phyloP scores from a whole-genome alignment of 2,329 filamentous ascomycete genomes.

The Nemania sp. region DNA sequence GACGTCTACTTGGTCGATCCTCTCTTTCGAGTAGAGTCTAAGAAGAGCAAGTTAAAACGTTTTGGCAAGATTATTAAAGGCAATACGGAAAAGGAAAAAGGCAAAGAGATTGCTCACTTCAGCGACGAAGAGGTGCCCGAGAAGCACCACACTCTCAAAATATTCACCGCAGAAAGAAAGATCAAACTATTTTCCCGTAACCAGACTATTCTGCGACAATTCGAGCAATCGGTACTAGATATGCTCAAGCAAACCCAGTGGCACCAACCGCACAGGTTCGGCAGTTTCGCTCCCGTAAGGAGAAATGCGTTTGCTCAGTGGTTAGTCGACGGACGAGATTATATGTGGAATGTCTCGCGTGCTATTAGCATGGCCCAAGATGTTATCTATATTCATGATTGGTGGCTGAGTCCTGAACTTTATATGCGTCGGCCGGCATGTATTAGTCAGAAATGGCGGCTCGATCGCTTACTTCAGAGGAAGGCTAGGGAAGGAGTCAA shows the following conservation, averaged over 20 bases:
- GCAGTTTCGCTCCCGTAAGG: slow-evolving; percentile 92
- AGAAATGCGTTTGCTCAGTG: slow-evolving; percentile 91
- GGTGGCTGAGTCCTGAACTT: slow-evolving; percentile 97
- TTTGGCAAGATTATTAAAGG: slow-evolving; percentile 70
- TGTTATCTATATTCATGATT: slow-evolving; percentile 99
- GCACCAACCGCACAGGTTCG: slow-evolving; percentile 86
- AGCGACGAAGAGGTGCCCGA: slow-evolving; percentile 52
- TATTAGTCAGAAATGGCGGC: slow-evolving; percentile 97
- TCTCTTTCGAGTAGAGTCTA: slow-evolving; percentile 84
- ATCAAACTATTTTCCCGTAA: slow-evolving; percentile 92
- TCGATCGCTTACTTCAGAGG: slow-evolving; percentile 90
- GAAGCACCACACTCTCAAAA: slow-evolving; percentile 82
- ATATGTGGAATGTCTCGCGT: slow-evolving; percentile 99
- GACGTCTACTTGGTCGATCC: slow-evolving; percentile 98
- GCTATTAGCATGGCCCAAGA: slow-evolving; percentile 97
- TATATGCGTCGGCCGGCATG: slow-evolving; percentile 94
- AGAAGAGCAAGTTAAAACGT: slow-evolving; percentile 68
- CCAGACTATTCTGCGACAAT: slow-evolving; percentile 88
- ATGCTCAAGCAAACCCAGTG: slow-evolving; percentile 88
- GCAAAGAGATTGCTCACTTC: slow-evolving; percentile 47
- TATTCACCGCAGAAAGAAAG: slow-evolving; percentile 93
- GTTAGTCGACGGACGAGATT: slow-evolving; percentile 95
- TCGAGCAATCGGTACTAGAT: slow-evolving; percentile 89
- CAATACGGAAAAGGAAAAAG: slow-evolving; percentile 64
- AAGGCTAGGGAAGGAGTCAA: slow-evolving; percentile 97